These are phyloP conservation scores for Bothriochloa decipiens DNA, from an alignment of 176 grass and related monocot genomes.

Conservation along the genomic window DNA sequence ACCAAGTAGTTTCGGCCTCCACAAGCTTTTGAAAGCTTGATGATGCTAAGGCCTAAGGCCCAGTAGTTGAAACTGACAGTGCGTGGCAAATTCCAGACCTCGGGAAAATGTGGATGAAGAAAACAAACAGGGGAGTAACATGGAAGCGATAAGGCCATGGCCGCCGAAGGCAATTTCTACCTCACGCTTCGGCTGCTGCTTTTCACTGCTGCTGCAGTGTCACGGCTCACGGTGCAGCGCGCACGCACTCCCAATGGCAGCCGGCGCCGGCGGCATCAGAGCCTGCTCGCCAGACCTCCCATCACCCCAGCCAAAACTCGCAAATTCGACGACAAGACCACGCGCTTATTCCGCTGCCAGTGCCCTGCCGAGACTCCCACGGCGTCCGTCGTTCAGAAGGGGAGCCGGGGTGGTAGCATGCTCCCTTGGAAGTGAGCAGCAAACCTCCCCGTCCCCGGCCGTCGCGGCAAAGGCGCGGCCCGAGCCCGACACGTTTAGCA, in stretches of 20 bases:
- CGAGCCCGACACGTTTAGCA: neutral
- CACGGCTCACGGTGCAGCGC: neutral
- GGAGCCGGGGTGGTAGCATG: slow-evolving; percentile 2
- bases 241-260: slow-evolving; percentile 45
- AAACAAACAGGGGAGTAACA: neutral
- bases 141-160: slow-evolving; percentile 40
- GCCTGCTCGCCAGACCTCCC: slow-evolving; percentile 29
- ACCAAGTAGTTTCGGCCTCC: neutral
- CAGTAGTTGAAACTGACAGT: neutral
- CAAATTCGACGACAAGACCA: slow-evolving; percentile 24
- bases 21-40: neutral
- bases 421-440: slow-evolving; percentile 41
- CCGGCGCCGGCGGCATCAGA: slow-evolving; percentile 12
- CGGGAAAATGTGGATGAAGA: neutral
- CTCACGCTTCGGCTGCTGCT: neutral
- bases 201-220: neutral
- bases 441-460: neutral
- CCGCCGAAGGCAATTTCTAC: slow-evolving; percentile 2
- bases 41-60: neutral
- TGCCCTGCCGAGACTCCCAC: neutral
- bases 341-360: neutral
- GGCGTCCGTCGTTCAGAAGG: neutral
- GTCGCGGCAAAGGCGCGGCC: neutral
- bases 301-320: slow-evolving; percentile 14
- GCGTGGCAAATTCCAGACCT: slow-evolving; percentile 12